Evolutionary conservation across 345 rosid genomes (phyloP).

Genomic region (Aquilaria malaccensis): DNA sequence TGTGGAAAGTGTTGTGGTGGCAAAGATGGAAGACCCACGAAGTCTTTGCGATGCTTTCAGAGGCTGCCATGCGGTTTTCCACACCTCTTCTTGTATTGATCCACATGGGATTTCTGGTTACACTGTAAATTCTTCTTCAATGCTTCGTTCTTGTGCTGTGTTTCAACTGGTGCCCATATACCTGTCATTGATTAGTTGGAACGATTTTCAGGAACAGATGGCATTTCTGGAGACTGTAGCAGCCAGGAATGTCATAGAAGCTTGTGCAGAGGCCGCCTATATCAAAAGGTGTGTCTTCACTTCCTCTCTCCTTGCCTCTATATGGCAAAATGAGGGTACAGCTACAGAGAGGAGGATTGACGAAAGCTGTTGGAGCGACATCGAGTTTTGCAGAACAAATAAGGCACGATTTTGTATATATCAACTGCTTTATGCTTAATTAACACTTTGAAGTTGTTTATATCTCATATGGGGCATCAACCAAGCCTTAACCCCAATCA

Average conservation of each 20-base stretch:
- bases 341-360: conserved; percentile 7
- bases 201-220: conserved; percentile 25
- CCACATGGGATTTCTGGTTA: conserved; percentile 37
- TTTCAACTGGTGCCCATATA: not conserved
- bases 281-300: conserved; percentile 34
- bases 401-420: conserved; percentile 15
- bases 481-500: too few relatives aligned
- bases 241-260: conserved; percentile 32
- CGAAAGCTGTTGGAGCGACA: conserved; percentile 31
- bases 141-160: not conserved
- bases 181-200: not conserved
- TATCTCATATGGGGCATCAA: too few relatives aligned
- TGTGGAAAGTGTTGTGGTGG: conserved; percentile 27
- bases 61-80: conserved; percentile 38
- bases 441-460: not conserved
- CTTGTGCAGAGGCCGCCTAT: conserved; percentile 28
- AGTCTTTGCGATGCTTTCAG: conserved; percentile 30
- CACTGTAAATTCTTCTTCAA: conserved; percentile 15
- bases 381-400: conserved; percentile 30
- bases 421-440: not conserved
- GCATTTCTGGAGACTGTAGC: conserved; percentile 28
- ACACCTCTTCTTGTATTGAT: conserved; percentile 37
- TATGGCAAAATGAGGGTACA: conserved; percentile 17
- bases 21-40: conserved; percentile 21
- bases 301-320: conserved; percentile 32